Evolutionary conservation across 2,329 filamentous ascomycete genomes (phyloP).

Genomic region (Nigrospora osmanthi): DNA sequence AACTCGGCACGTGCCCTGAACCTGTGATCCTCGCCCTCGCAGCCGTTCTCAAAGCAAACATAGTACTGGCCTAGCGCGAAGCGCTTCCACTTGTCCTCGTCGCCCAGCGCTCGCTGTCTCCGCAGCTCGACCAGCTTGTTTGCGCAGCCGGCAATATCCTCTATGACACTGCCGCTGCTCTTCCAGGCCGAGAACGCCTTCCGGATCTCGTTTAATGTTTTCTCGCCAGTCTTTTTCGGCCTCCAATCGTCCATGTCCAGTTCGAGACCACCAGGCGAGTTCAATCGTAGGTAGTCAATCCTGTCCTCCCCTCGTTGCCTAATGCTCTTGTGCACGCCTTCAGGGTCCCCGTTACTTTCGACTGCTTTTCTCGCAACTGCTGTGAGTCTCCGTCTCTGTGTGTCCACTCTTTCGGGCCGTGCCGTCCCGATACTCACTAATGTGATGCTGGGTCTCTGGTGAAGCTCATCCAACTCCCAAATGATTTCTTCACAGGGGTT

Average conservation of each 20-base stretch:
- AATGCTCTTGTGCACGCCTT: neutral
- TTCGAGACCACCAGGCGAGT: neutral
- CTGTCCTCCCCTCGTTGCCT: neutral
- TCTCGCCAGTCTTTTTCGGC: neutral
- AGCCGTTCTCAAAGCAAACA: constrained; percentile 2
- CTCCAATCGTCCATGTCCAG: constrained; percentile 3
- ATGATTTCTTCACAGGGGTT: constrained; percentile 6
- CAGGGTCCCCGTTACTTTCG: neutral
- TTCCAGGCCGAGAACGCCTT: neutral
- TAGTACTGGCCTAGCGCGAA: constrained; percentile 6
- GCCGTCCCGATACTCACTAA: constrained; percentile 8
- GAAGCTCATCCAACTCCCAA: neutral
- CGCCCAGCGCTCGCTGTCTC: neutral
- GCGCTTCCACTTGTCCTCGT: constrained; percentile 3
- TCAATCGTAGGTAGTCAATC: constrained; percentile 5
- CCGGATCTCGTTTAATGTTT: neutral
- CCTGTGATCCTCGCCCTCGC: constrained; percentile 1
- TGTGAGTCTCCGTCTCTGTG: neutral
- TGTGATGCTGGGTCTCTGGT: neutral
- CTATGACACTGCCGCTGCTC: neutral
- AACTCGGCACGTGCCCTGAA: constrained; percentile 3
- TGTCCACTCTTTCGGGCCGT: neutral
- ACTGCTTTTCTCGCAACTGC: neutral
- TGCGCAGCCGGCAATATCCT: neutral
- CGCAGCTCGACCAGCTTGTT: neutral